These are phyloP conservation scores for Kuraishia cidri DNA, from an alignment of 805 yeast species.

Conservation along the genomic window DNA sequence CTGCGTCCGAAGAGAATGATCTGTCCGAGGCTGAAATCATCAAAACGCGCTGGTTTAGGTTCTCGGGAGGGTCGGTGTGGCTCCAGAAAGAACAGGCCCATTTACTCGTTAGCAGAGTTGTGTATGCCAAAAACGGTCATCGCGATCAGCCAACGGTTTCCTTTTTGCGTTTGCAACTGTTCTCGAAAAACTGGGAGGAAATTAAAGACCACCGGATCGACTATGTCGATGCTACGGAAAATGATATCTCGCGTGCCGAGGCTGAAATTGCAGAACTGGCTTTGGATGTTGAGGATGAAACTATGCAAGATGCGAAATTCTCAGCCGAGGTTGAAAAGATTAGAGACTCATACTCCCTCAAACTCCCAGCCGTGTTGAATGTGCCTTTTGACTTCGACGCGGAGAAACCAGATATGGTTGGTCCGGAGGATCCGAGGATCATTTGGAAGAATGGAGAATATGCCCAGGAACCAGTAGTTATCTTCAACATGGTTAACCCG, in stretches of 20 bases:
- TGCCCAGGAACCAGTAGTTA: slow-evolving; percentile 33
- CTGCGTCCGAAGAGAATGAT: slow-evolving; percentile 1
- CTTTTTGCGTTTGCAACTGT: slow-evolving; percentile 33
- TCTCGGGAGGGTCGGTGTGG: slow-evolving; percentile 47
- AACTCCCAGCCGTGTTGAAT: slow-evolving; percentile 2
- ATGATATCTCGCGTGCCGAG: background rate
- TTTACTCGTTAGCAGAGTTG: slow-evolving; percentile 32
- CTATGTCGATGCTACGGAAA: background rate
- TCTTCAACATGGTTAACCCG: slow-evolving; percentile 26
- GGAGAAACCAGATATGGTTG: slow-evolving; percentile 8
- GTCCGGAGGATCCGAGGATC: slow-evolving; percentile 39
- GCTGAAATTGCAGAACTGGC: background rate
- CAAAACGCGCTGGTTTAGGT: slow-evolving; percentile 27
- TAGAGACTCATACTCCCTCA: background rate
- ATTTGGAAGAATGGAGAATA: slow-evolving; percentile 9
- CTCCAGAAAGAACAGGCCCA: slow-evolving; percentile 39
- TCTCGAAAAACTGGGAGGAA: slow-evolving; percentile 37
- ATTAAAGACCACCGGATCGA: slow-evolving; percentile 12
- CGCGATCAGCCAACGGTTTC: slow-evolving; percentile 29
- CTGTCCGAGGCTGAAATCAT: slow-evolving; percentile 1
- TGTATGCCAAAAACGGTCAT: slow-evolving; percentile 22
- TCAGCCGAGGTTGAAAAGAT: background rate
- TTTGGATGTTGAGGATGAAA: slow-evolving; percentile 1
- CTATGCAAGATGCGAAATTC: background rate
- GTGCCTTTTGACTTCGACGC: slow-evolving; percentile 1